A percentile compares a stretch with the other conserved stretches of the same genome.
phyloP scores from a whole-genome alignment of 2,329 filamentous ascomycete species.

The Pseudogymnoascus sp. region DNA sequence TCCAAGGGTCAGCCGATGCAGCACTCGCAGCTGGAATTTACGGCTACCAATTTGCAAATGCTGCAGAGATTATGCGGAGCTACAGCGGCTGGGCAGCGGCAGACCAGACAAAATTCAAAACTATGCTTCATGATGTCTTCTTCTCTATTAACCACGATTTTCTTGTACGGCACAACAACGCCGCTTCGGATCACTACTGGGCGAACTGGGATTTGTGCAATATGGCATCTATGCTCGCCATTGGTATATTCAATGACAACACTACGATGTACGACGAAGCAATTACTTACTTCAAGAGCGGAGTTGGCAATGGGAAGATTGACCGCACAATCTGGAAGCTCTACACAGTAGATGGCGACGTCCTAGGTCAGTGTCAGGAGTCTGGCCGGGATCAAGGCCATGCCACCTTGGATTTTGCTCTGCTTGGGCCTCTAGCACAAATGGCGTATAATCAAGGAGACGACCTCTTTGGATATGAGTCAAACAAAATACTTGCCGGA shows the following conservation, averaged over 20 bases:
- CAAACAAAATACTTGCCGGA: slow-evolving; percentile 32
- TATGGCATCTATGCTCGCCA: slow-evolving; percentile 34
- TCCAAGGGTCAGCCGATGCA: slow-evolving; percentile 32
- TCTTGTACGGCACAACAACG: slow-evolving; percentile 31
- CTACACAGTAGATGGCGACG: slow-evolving; percentile 26
- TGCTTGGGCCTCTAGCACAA: slow-evolving; percentile 36
- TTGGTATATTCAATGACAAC: slow-evolving; percentile 38
- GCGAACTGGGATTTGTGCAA: slow-evolving; percentile 38
- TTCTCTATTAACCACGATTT: slow-evolving; percentile 34
- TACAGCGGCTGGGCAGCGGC: slow-evolving; percentile 29
- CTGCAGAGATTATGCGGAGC: slow-evolving; percentile 35
- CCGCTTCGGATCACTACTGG: slow-evolving; percentile 24
- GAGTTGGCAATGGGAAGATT: slow-evolving; percentile 33
- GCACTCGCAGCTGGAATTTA: slow-evolving; percentile 37
- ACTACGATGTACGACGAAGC: slow-evolving; percentile 34
- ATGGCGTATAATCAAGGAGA: slow-evolving; percentile 37
- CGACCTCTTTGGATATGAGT: slow-evolving; percentile 32
- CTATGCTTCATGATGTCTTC: slow-evolving; percentile 34
- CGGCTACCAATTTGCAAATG: slow-evolving; percentile 41
- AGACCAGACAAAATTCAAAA: slow-evolving; percentile 21
- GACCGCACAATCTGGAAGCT: slow-evolving; percentile 28
- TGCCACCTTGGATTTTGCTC: slow-evolving; percentile 32
- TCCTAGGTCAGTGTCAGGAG: slow-evolving; percentile 35
- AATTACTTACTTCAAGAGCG: slow-evolving; percentile 34
- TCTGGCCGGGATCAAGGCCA: slow-evolving; percentile 41